Evolutionary conservation across 257 asterid species (phyloP).

Genomic region (Verbascum thapsus): DNA sequence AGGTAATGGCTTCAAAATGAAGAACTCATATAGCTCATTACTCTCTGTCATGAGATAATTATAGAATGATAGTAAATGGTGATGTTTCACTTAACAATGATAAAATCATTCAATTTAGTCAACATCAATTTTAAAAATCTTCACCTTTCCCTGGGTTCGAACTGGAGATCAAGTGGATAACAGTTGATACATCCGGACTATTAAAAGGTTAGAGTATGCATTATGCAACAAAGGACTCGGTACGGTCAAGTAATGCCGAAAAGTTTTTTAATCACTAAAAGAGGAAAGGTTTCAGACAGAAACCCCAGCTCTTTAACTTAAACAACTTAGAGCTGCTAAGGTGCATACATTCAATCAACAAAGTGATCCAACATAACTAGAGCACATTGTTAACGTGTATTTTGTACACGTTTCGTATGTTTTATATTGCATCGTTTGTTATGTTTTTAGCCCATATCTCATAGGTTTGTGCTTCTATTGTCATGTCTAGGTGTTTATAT

Average conservation of each 20-base stretch:
- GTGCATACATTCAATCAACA: neutral
- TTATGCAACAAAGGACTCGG: too few species aligned
- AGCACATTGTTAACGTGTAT: neutral
- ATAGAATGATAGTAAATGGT: neutral
- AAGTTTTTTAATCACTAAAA: neutral
- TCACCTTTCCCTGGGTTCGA: neutral
- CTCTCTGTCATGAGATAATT: neutral
- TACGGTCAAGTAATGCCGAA: neutral
- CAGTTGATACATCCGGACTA: neutral
- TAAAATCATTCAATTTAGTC: slow-evolving; percentile 5
- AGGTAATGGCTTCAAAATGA: neutral
- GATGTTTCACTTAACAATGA: too few species aligned
- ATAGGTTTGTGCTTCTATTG: too few species aligned
- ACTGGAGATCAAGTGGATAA: neutral
- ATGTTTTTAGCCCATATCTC: too few species aligned
- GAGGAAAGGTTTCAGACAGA: neutral
- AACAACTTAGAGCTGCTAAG: neutral
- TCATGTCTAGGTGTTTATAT: too few species aligned
- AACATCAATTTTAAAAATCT: neutral
- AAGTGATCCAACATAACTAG: neutral
- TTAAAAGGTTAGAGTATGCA: neutral
- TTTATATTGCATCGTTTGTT: too few species aligned
- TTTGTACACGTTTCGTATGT: too few species aligned
- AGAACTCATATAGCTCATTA: neutral
- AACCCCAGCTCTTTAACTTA: neutral